phyloP scores from a whole-genome alignment of 805 yeast species.

The Maudiozyma bulderi region DNA sequence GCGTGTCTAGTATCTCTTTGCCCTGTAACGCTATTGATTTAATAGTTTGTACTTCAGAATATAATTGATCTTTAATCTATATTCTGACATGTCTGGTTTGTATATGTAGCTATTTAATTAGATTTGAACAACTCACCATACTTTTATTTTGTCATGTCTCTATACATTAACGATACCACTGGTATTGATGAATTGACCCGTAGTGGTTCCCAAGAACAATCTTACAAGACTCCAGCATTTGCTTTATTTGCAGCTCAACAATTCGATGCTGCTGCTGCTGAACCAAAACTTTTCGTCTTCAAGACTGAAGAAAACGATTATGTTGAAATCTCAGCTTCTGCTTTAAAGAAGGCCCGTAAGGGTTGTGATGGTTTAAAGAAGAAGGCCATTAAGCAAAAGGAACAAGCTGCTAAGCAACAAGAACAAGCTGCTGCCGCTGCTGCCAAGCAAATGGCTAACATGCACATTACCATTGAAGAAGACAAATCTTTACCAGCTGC shows the following conservation, averaged over 20 bases:
- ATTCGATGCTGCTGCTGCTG: constrained; percentile 25
- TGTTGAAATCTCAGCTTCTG: constrained; percentile 77
- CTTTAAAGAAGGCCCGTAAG: constrained; percentile 91
- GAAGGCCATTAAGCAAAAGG: constrained; percentile 44
- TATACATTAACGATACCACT: constrained; percentile 63
- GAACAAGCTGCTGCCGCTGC: constrained; percentile 61
- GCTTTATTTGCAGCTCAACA: constrained; percentile 45
- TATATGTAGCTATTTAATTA: background rate
- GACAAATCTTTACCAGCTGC: constrained; percentile 70
- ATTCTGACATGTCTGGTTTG: too few relatives aligned
- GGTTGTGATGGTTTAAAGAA: constrained; percentile 89
- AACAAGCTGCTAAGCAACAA: constrained; percentile 41
- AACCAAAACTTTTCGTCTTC: constrained; percentile 45
- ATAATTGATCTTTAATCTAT: too few relatives aligned
- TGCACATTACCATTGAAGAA: constrained; percentile 63
- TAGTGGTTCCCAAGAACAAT: constrained; percentile 57
- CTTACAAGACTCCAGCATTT: constrained; percentile 75
- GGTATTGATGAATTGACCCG: constrained; percentile 56
- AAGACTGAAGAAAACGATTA: constrained; percentile 38
- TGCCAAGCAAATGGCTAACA: constrained; percentile 65
- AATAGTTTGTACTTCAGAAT: background rate
- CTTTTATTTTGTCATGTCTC: constrained; percentile 15
- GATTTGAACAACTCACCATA: background rate
- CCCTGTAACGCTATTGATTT: background rate
- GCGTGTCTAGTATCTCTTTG: background rate